Percentiles rank a stretch among this genome's conserved stretches.
phyloP scores from a whole-genome alignment of 2,329 filamentous ascomycete species.

The Raffaelea deltoideospora region DNA sequence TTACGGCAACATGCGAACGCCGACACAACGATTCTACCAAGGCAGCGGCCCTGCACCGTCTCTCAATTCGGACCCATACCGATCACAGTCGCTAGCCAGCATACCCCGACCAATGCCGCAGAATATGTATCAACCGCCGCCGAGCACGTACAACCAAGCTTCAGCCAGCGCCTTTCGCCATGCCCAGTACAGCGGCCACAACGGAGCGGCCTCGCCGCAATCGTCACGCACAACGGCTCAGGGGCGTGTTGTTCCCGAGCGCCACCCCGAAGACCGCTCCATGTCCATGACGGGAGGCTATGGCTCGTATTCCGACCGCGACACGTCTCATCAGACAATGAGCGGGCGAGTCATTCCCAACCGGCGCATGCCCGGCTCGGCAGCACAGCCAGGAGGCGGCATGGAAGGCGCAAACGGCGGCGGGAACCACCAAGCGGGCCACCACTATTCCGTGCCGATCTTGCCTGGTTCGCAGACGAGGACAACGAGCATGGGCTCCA shows the following conservation, averaged over 20 bases:
- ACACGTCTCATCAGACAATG: slow-evolving; percentile 78
- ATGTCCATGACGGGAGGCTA: slow-evolving; percentile 84
- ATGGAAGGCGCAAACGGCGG: slow-evolving; percentile 18
- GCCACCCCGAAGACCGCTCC: slow-evolving; percentile 68
- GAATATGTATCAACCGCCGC: slow-evolving; percentile 51
- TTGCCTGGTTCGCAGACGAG: slow-evolving; percentile 34
- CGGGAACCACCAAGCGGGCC: slow-evolving; percentile 15
- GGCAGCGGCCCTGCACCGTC: slow-evolving; percentile 49
- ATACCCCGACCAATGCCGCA: slow-evolving; percentile 42
- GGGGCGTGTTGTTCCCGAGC: slow-evolving; percentile 78
- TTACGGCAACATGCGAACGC: slow-evolving; percentile 26
- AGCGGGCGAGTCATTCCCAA: slow-evolving; percentile 83
- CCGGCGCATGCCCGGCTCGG: slow-evolving; percentile 32
- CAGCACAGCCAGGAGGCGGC: slow-evolving; percentile 3
- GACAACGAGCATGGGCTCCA: slow-evolving; percentile 23
- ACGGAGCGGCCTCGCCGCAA: slow-evolving; percentile 24
- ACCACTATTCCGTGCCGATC: slow-evolving; percentile 14
- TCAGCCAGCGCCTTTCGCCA: slow-evolving; percentile 67
- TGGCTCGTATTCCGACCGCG: slow-evolving; percentile 50
- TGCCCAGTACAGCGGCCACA: slow-evolving; percentile 46
- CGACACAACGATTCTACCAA: slow-evolving; percentile 45
- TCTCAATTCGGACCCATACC: slow-evolving; percentile 70
- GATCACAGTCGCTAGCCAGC: slow-evolving; percentile 84
- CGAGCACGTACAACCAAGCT: slow-evolving; percentile 44
- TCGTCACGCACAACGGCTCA: slow-evolving; percentile 82